Base-by-base conservation (phyloP, 1,284 basidiomycete species). In the Taiwanofungus camphoratus region DNA sequence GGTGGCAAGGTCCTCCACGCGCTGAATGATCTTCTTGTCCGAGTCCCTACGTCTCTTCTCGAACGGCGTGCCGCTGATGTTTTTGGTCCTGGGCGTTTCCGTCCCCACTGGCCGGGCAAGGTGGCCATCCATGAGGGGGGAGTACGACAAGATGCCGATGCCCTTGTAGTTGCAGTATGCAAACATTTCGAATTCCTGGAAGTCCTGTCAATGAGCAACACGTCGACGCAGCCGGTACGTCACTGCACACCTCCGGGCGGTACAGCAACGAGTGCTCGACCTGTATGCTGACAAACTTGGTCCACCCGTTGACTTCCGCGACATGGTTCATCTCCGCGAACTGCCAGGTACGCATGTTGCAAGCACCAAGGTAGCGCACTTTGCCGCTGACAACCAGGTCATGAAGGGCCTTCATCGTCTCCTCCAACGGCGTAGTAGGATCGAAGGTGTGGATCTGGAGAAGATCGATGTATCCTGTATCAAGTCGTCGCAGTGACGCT, bases 391-490 rank as follows among this genome's bases (percentile, higher is more conserved):
- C 43, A 9, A 64, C 59, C 21, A 65, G 59, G 42, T 65, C 63
- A 29, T 64, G 62, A 26, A 65, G 54, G 5, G 63, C 61, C 52
- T 59, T 53, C 59, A 60, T 61, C 44, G 58, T 59, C 52, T 65
- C 57, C 30, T 51, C 50, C 41, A 79, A 73, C 0, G 80, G 79
- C 0, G 79, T 81, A 2, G 77, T 63, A 16, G 63, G 45, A 56
- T 86, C 82, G 38, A 61, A 70, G 6, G 64, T 59, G 39, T 49
- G 47, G 68, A 76, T 77, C 63, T 76, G 71, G 39, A 72, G 55
- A 2, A 75, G 61, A 49, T 76, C 73, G 37, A 77, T 58, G 52
- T 75, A 74, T 6, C 69, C 48, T 11, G 65, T 69, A 23, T 65
- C 51, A 5, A 76, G 61, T 2, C 73, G 63, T 9, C 47, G 45